Evolutionary conservation across 1,284 basidiomycete genomes (phyloP), one percentile per base, ranked within the genome.

Genomic region (Lentinula novae-zelandiae): DNA sequence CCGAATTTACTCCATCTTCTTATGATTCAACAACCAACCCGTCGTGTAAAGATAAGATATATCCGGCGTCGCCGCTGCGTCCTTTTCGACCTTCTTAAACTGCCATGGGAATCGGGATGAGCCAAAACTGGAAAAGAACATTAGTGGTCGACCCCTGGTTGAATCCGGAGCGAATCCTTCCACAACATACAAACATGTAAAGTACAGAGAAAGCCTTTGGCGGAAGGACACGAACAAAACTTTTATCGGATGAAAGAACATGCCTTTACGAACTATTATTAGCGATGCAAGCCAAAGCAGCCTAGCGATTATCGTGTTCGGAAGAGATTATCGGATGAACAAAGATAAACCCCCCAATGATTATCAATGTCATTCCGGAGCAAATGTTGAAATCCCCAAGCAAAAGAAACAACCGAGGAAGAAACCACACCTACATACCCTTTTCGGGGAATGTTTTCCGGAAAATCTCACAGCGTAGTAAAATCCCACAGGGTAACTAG

Each of bases 101-200:
- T 99, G 97, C 87, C 93, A 97, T 0, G 93, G 90, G 78, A 98
- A 99, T 57, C 92, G 84, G 31, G 90, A 87, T 5, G 95, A 93
- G 73, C 98, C 98, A 57, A 99, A 77, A 84, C 27, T 27, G 27
- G 27, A 2, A 27, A 27, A 27, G 27, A 27, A 27, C 27, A 27
- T 27, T 27, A 99, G 99, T 0, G 96, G 97, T 31, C 96, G 86
- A 46, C 27, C 27, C 3, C 3, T 27, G 27, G 27, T 27, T 27
- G 27, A 27, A 27, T 27, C 27, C 27, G 98, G 74, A 72, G 99
- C 96, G 70, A 96, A 99, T 66, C 94, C 93, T 95, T 39, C 62
- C 42, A 44, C 17, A 5, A 5, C 3, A 27, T 4, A 27, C 27
- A 27, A 27, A 10, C 27, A 4, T 27, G 27, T 27, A 3, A 27